Evolutionary conservation across 2,329 filamentous ascomycete genomes (phyloP).

Genomic region (Paecilomyces sp.): DNA sequence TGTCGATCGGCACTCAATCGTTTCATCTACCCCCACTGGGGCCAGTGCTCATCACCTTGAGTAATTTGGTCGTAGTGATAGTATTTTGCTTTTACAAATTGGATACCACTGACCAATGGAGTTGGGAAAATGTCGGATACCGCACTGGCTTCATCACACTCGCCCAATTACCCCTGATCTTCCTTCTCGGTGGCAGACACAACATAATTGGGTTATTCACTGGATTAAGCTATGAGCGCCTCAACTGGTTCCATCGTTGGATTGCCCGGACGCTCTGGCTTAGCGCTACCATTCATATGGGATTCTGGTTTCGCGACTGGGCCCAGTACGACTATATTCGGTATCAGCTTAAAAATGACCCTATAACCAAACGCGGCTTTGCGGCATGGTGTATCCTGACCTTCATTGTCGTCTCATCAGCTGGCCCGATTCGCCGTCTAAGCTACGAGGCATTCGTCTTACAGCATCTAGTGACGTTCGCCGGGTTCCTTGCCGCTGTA

Average conservation of each 20-base stretch:
- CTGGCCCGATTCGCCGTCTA: conserved; percentile 41
- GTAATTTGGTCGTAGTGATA: conserved; percentile 45
- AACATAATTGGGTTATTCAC: conserved; percentile 46
- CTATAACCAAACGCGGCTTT: conserved; percentile 45
- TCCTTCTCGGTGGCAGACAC: conserved; percentile 49
- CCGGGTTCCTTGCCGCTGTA: conserved; percentile 42
- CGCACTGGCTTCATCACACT: conserved; percentile 48
- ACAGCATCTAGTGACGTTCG: conserved; percentile 47
- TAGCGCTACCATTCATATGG: conserved; percentile 48
- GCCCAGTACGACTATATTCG: conserved; percentile 43
- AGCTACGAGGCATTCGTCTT: conserved; percentile 50
- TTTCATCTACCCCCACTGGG: conserved; percentile 34
- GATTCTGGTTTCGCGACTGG: conserved; percentile 49
- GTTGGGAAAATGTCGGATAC: conserved; percentile 52
- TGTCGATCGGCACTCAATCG: conserved; percentile 24
- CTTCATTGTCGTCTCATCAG: conserved; percentile 46
- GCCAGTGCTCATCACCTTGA: conserved; percentile 24
- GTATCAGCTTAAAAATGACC: conserved; percentile 42
- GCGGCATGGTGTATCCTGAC: conserved; percentile 45
- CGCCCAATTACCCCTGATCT: conserved; percentile 49
- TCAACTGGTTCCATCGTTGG: conserved; percentile 50
- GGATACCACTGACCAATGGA: conserved; percentile 41
- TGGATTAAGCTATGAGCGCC: conserved; percentile 42
- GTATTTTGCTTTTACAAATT: conserved; percentile 51
- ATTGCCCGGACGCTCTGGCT: conserved; percentile 45